Percentiles rank a stretch among this genome's conserved stretches.
phyloP scores from a whole-genome alignment of 352 stramenopile species.

The Pelagophyceae sp. region DNA sequence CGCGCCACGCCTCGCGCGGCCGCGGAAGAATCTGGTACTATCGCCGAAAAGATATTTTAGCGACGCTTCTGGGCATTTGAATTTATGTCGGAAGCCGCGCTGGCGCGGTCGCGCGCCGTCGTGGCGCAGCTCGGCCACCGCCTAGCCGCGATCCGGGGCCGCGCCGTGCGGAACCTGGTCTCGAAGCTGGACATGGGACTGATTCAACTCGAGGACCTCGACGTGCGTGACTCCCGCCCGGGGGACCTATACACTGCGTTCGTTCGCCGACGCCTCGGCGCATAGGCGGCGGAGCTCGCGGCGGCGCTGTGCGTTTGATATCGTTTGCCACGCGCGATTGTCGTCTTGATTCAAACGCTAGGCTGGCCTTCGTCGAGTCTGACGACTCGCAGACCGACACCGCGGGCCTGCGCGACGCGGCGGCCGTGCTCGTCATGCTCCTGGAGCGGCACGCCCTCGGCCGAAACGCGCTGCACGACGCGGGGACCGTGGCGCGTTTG shows the following conservation, averaged over 20 bases:
- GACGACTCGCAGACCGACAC: not conserved
- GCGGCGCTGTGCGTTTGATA: no score
- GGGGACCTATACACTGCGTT: no score
- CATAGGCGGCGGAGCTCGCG: no score
- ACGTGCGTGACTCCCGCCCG: not conserved
- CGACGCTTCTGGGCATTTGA: no score
- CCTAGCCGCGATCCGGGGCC: not conserved
- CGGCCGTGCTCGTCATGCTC: not conserved
- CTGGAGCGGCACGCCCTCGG: not conserved
- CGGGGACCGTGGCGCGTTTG: not conserved
- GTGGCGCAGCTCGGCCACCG: not conserved
- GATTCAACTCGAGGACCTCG: not conserved
- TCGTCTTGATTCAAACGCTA: not conserved
- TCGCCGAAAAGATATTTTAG: no score
- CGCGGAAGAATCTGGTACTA: not conserved
- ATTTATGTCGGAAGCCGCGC: not conserved
- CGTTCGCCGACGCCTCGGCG: no score
- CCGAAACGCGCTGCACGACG: not conserved
- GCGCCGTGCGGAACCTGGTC: not conserved
- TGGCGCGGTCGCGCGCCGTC: not conserved
- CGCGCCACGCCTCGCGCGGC: not conserved
- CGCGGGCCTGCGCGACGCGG: not conserved
- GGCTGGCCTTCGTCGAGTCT: not conserved
- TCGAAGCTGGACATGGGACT: conserved; percentile 16
- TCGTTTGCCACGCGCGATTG: no score